Base-by-base conservation (phyloP, 2,329 filamentous ascomycete genomes). In the Rosellinia necatrix region DNA sequence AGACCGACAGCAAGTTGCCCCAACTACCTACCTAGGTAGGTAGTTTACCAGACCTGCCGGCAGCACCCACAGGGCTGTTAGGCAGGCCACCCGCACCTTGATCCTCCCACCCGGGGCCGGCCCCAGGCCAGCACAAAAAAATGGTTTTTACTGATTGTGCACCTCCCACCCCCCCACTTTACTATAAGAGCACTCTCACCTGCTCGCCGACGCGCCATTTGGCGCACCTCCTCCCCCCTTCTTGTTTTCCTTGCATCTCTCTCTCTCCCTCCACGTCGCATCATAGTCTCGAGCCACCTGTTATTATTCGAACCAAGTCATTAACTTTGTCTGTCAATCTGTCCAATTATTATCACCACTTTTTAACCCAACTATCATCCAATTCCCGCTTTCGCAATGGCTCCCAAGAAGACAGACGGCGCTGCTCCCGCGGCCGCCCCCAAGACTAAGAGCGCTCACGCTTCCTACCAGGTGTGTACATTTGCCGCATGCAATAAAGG, bases 131-230 rank as follows among this genome's bases (percentile, higher is more conserved):
- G 51, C 38, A 29, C 44, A 41, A 50, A 56, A 53, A 53, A 50
- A 42, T 43, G 53, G 42, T 48, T 65, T n/a, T 64, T 64, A 82
- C 78, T 82, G 80, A 82, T 83, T 82, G 80, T 76, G 77, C 74
- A 72, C 74, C 75, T 72, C 76, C 73, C 75, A 80, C 78, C 75
- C 75, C 78, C 68, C 61, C 61, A 61, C 56, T 57, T 58, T 70
- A 71, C 68, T 78, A 84, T 85, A 85, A 84, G 84, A 85, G 82
- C 78, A 81, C 74, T 72, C 73, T 76, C 77, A 71, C 78, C 75
- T 80, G 79, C 79, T 78, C 78, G 78, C 80, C 75, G 75, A 75
- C 72, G 71, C 70, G 73, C 72, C 71, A 73, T 70, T 71, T 67
- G 66, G 72, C 67, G 69, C 71, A 69, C 70, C 64, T 70, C 69